Evolutionary conservation across 768 basidiomycete species (phyloP), one percentile per base, ranked within the genome.

Genomic region (Gymnopilus junonius): DNA sequence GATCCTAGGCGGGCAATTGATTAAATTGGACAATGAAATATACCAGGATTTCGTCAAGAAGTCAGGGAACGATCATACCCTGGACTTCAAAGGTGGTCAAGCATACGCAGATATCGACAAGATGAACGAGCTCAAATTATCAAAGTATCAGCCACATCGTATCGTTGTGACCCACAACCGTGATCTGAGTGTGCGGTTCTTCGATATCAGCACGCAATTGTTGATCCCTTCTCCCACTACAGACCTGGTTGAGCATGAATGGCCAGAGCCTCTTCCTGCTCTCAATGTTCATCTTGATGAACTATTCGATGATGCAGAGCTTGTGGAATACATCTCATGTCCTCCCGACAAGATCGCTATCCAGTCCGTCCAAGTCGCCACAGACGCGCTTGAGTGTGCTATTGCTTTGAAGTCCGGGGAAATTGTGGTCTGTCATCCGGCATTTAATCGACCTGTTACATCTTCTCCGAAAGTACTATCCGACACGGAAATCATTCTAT

Each of bases 171-270:
- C 90, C 0, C 79, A 78, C 58, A 87, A 92, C 69, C 75, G 77
- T 10, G 88, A 94, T 71, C 77, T 87, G 20, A 83, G 82, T 4
- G 75, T 95, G 20, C 85, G 83, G 58, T 91, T 95, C 73, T 86
- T 87, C 66, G 94, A 97, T 72, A 74, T 89, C 42, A 93, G 92
- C 58, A 82, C 87, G 4, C 88, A 90, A 29, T 79, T 94, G 2
- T 76, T 93, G 3, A 76, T 75, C n/a, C 65, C 73, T 54, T 59
- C 85, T 35, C 75, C 76, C 48, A 69, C 77, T 4, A 74, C 59
- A 31, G 50, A 76, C 3, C 77, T 79, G 10, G 72, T 93, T 1
- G 75, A 82, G 25, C 78, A 82, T 57, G 81, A 87, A 60, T 95
- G 87, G 68, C 94, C 94, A 0, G 79, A 81, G n/a, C 76, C 83